Conservation (phyloP, 2,329 filamentous ascomycete genomes). For the Penicillium paneum region DNA sequence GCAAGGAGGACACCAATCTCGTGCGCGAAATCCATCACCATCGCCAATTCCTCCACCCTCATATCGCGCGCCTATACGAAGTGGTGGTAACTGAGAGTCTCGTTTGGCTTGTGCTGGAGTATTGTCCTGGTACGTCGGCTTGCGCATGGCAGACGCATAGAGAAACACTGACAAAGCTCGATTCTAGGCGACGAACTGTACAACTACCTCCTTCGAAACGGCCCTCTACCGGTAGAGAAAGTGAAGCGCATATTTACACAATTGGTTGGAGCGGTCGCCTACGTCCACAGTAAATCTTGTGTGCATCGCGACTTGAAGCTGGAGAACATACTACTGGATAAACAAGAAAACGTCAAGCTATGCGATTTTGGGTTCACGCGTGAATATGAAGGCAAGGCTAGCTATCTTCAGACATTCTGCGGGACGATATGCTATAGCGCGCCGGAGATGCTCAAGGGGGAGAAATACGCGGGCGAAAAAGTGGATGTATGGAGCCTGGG, state of each 20-base stretch:
- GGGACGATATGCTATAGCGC: conserved; percentile 97
- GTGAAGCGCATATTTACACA: conserved; percentile 96
- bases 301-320: conserved; percentile 96
- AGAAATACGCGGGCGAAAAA: conserved; percentile 97
- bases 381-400: conserved; percentile 93
- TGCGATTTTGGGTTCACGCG: conserved; percentile 98
- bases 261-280: conserved; percentile 87
- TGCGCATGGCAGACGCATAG: not conserved
- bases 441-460: conserved; percentile 96
- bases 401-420: conserved; percentile 95
- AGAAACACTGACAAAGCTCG: not conserved
- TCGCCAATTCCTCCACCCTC: conserved; percentile 93
- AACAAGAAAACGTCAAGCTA: conserved; percentile 93
- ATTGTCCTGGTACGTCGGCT: conserved; percentile 70
- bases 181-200: conserved; percentile 85
- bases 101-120: conserved; percentile 96
- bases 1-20: conserved; percentile 92
- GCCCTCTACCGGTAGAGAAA: conserved; percentile 76
- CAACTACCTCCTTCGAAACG: conserved; percentile 87
- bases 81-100: conserved; percentile 93
- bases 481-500: conserved; percentile 98
- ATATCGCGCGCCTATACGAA: conserved; percentile 95
- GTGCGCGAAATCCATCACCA: conserved; percentile 98
- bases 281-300: conserved; percentile 92
- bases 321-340: conserved; percentile 94